phyloP scores from a whole-genome alignment of 129 eudicot species.

The Chrysanthemum makinoi region DNA sequence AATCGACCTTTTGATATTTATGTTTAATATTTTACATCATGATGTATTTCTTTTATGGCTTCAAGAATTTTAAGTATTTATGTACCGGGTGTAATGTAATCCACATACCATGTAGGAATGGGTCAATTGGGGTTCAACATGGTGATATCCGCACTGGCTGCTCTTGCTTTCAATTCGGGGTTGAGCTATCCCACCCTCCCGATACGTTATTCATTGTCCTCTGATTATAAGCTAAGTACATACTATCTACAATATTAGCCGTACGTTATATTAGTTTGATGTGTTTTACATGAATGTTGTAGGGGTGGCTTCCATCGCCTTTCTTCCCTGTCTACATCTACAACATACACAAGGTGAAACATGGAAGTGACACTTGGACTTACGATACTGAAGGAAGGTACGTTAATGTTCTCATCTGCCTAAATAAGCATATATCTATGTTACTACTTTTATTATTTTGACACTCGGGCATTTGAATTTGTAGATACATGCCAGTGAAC shows the following conservation, averaged over 20 bases:
- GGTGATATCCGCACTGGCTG: slow-evolving; percentile 44
- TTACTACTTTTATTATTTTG: background rate
- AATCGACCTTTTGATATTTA: too few species aligned
- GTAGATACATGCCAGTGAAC: slow-evolving; percentile 68
- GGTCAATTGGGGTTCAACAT: slow-evolving; percentile 67
- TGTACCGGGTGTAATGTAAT: background rate
- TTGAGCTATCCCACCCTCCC: slow-evolving; percentile 78
- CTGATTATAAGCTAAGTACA: background rate
- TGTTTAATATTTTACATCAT: too few species aligned
- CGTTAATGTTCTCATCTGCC: background rate
- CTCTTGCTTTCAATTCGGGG: slow-evolving; percentile 48
- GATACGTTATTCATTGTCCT: slow-evolving; percentile 38
- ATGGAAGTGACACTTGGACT: slow-evolving; percentile 77
- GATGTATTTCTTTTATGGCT: too few species aligned
- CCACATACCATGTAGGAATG: slow-evolving; percentile 37
- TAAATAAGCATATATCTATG: background rate
- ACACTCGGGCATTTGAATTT: background rate
- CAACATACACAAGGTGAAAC: slow-evolving; percentile 77
- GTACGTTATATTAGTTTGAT: background rate
- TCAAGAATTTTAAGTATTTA: background rate
- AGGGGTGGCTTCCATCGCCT: slow-evolving; percentile 86
- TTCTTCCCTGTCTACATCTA: slow-evolving; percentile 63
- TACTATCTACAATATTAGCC: too few species aligned
- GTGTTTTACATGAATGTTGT: slow-evolving; percentile 6
- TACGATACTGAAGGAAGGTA: slow-evolving; percentile 91